Conservation (phyloP, 2,329 filamentous ascomycete species). For the Xylariaceae sp. region DNA sequence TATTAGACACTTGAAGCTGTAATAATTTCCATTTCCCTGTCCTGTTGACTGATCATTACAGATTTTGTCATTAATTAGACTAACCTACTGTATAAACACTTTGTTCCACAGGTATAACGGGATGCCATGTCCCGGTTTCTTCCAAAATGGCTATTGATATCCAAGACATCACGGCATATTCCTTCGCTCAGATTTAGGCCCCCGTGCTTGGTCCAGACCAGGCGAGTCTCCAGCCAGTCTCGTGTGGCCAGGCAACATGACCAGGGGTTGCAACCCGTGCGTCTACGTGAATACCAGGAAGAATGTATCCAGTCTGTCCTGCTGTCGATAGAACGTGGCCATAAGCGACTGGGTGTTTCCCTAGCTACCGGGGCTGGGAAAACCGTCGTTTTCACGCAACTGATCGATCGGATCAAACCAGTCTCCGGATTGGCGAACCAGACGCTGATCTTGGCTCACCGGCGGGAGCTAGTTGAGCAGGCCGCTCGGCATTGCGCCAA, state of each 20-base stretch:
- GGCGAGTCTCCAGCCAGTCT: constrained; percentile 5
- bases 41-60: not conserved
- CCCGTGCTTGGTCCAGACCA: constrained; percentile 7
- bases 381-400: constrained; percentile 93
- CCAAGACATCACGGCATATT: constrained; percentile 9
- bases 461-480: constrained; percentile 90
- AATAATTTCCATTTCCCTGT: not conserved
- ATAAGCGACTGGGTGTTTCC: constrained; percentile 77
- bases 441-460: constrained; percentile 87
- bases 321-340: constrained; percentile 59
- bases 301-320: constrained; percentile 85
- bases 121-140: constrained; percentile 25
- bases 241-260: constrained; percentile 5
- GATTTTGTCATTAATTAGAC: not conserved
- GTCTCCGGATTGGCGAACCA: constrained; percentile 56
- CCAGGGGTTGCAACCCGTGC: constrained; percentile 39
- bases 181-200: constrained; percentile 3
- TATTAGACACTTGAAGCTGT: not conserved
- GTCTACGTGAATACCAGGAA: constrained; percentile 79
- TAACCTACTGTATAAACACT: no score
- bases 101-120: no score
- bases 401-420: constrained; percentile 71
- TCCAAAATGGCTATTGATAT: constrained; percentile 18
- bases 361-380: constrained; percentile 86
- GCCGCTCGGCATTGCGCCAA: constrained; percentile 77